Base-by-base conservation (phyloP, 106 monocot species). In the Alisma plantagoaquatica region DNA sequence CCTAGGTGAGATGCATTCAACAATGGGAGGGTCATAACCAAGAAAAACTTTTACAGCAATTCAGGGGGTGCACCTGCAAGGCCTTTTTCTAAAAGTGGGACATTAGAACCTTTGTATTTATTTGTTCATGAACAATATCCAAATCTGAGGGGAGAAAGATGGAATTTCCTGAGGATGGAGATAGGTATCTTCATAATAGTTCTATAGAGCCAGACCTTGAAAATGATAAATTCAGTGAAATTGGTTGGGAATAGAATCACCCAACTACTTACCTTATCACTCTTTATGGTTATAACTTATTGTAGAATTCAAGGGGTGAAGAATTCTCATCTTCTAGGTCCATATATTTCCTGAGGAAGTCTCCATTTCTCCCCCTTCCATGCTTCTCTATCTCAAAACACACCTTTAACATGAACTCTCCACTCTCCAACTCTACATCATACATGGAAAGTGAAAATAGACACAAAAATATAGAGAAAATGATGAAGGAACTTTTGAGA, bases 331-430 rank as follows among this genome's bases (percentile, higher is more conserved):
- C 79, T 9, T 76, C 71, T 65, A 84, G 87, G 57, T 54, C 70
- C 26, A 80, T 83, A 3, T 72, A 84, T 48, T 69, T 75, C 14
- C 42, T 73, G 65, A 74, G 78, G 33, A 87, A 96, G 51, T 88
- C 88, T 29, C 94, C 73, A 43, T 87, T 96, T 12, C 88, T 64
- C 32, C 88, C 94, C 1, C 94, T 88, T 57, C 94, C 82, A 65
- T 63, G 65, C 9, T 54, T 84, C 26, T 86, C 82, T 7, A 33
- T 63, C 10, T 75, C 54, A 21, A 83, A 49, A 52, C 66, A 43
- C 15, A 17, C 69, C 14, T 66, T 80, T 27, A 59, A 81, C 64
- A 42, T 45, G 58, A 47, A 63, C 5, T 4, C 64, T 24, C 70
- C 77, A 22, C 49, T 18, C 5, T 54, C 42, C 12, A 64, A 31